Conservation (phyloP, 768 basidiomycete genomes). For the Agrocybe chaxingu region DNA sequence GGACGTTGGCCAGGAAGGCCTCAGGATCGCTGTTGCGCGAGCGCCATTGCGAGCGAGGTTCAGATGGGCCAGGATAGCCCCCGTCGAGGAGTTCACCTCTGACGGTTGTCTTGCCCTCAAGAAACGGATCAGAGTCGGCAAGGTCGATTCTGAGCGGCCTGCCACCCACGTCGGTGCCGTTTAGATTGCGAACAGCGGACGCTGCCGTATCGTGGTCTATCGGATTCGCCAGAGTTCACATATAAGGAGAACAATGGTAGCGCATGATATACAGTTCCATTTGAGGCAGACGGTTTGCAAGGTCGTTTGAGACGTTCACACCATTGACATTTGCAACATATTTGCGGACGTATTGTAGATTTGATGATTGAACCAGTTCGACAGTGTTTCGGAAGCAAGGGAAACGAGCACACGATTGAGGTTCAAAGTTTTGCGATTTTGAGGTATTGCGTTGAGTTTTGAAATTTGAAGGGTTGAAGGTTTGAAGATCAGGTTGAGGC, state of each 20-base stretch:
- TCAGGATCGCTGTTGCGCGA: slow-evolving; percentile 41
- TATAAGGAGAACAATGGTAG: slow-evolving; percentile 7
- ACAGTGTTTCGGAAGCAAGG: background rate
- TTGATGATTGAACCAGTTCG: background rate
- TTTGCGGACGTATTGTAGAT: background rate
- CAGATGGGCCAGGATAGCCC: slow-evolving; percentile 52
- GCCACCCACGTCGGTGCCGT: slow-evolving; percentile 89
- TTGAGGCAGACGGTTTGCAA: slow-evolving; percentile 2
- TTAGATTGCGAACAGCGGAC: slow-evolving; percentile 94
- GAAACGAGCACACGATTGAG: background rate
- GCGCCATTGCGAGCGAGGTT: slow-evolving; percentile 52
- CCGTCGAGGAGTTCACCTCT: slow-evolving; percentile 78
- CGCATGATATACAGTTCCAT: background rate
- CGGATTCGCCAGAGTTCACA: slow-evolving; percentile 6
- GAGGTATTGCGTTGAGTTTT: background rate
- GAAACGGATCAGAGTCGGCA: slow-evolving; percentile 89
- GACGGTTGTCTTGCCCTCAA: slow-evolving; percentile 87
- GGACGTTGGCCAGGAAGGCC: slow-evolving; percentile 63
- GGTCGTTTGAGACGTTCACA: background rate
- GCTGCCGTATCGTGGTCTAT: slow-evolving; percentile 93
- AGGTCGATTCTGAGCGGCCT: slow-evolving; percentile 92
- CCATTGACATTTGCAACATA: background rate
- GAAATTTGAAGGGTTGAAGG: background rate
- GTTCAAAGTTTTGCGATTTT: slow-evolving; percentile 1
- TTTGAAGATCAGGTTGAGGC: slow-evolving; percentile 2